A percentile compares a stretch with the other conserved stretches of the same genome.
phyloP scores from a whole-genome alignment of 805 yeast species.

The Suhomyces prunicola region DNA sequence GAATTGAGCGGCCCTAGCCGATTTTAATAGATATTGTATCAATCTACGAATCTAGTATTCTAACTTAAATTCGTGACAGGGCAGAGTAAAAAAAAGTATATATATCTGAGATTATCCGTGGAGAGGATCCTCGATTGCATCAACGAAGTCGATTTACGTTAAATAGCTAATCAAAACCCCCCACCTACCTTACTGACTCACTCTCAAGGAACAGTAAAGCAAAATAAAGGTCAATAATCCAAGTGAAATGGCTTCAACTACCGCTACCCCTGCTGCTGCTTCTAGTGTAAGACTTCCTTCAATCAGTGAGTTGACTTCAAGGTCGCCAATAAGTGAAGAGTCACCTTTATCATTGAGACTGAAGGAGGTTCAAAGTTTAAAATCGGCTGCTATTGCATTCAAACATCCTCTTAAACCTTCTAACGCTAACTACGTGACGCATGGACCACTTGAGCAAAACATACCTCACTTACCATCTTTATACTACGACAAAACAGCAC shows the following conservation, averaged over 20 bases:
- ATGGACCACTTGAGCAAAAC: neutral
- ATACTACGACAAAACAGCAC: neutral
- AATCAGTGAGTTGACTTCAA: conserved; percentile 14
- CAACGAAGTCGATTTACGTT: neutral
- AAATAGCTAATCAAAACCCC: neutral
- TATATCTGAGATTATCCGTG: neutral
- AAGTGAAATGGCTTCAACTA: conserved; percentile 4
- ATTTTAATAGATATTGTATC: conserved; percentile 4
- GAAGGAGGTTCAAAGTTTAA: conserved; percentile 5
- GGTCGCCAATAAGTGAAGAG: conserved; percentile 7
- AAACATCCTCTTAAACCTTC: conserved; percentile 4
- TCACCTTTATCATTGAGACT: conserved; percentile 5
- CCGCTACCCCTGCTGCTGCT: conserved; percentile 1
- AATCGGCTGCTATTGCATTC: conserved; percentile 2
- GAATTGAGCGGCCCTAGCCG: conserved; percentile 6
- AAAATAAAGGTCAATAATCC: neutral
- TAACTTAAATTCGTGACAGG: conserved; percentile 2
- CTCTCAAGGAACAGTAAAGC: neutral
- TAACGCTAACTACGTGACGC: conserved; percentile 9
- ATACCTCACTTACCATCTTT: conserved; percentile 6
- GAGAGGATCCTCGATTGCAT: neutral
- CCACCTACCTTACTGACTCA: neutral
- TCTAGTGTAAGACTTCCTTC: conserved; percentile 10
- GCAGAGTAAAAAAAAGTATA: conserved; percentile 1
- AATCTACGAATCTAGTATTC: conserved; percentile 2